Base-by-base conservation (phyloP, 345 rosid genomes). In the Heritiera littoralis region DNA sequence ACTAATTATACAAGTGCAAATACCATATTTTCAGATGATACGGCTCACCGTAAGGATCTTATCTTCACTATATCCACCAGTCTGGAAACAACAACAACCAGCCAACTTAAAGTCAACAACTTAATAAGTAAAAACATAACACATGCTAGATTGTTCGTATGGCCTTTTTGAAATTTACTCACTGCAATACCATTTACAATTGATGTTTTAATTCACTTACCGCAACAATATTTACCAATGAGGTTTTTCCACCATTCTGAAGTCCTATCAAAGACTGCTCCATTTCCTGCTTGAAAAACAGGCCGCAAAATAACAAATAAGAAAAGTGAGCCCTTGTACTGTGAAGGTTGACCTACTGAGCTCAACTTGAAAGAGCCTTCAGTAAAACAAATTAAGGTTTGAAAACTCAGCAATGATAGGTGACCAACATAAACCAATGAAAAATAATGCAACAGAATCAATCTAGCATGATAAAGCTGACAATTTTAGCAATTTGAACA, bases 191-290 rank as follows among this genome's bases (percentile, higher is more conserved):
- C 28, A 66, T 88, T 88, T 23, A 88, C 91, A 51, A 86, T 89
- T 12, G 94, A 90, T 35, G 89, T 90, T 66, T 41, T 65, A 32
- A 41, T 74, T 63, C 77, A 88, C 91, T 84, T 80, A 90, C 94
- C 0, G 92, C 92, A 45, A 90, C 58, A 66, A 89, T 92, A 81
- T 90, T 89, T 41, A 90, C 92, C 40, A 90, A 87, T 17, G 94
- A 90, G n/a, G 94, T 90, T 72, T 90, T 89, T 51, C 94, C 94
- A 11, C 92, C 92, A 86, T 90, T 89, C 79, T 90, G 94, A 80
- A 89, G 92, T 59, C 94, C 94, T 68, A 90, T 90, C 61, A 90
- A 80, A 56, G 92, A 89, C 49, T 89, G 81, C 83, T 90, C 94
- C 94, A 90, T 88, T 69, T 89, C 92, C 76, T 89, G 94, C 86